phyloP scores from a whole-genome alignment of 495 filamentous ascomycete species.

The Glarea lozoyensis region DNA sequence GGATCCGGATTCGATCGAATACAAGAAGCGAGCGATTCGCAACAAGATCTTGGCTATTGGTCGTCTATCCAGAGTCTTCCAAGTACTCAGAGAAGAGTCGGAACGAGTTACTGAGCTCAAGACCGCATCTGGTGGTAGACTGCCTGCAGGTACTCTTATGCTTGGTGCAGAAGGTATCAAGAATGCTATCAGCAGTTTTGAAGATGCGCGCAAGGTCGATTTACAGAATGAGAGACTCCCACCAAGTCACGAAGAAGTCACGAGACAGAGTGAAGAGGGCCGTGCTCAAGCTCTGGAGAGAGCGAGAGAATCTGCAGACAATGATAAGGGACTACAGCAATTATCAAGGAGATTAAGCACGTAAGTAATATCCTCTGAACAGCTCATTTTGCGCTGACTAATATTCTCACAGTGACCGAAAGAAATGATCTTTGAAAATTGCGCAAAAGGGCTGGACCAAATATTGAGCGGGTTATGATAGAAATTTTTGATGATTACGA shows the following conservation, averaged over 20 bases:
- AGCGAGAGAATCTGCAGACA: conserved; percentile 78
- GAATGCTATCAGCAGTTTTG: conserved; percentile 94
- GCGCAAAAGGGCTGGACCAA: neutral
- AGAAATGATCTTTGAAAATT: conserved; percentile 3
- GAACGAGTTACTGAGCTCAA: conserved; percentile 96
- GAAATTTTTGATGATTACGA: too few species aligned
- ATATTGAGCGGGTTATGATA: conserved; percentile 4
- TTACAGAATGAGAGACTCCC: conserved; percentile 92
- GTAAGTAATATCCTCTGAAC: conserved; percentile 47
- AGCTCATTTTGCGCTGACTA: too few species aligned
- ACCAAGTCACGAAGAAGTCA: conserved; percentile 85
- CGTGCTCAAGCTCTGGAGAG: conserved; percentile 74
- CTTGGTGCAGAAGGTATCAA: conserved; percentile 97
- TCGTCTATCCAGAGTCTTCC: conserved; percentile 93
- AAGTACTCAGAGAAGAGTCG: conserved; percentile 94
- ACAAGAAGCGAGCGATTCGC: conserved; percentile 92
- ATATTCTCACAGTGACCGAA: conserved; percentile 14
- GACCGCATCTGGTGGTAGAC: conserved; percentile 85
- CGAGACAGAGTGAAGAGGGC: conserved; percentile 67
- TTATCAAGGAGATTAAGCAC: conserved; percentile 91
- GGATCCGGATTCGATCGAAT: conserved; percentile 80
- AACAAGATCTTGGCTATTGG: conserved; percentile 99
- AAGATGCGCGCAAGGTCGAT: conserved; percentile 97
- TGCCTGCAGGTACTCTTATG: conserved; percentile 95
- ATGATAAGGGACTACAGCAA: conserved; percentile 74